Conservation (phyloP, 257 asterid genomes). For the Petrea volubilis region DNA sequence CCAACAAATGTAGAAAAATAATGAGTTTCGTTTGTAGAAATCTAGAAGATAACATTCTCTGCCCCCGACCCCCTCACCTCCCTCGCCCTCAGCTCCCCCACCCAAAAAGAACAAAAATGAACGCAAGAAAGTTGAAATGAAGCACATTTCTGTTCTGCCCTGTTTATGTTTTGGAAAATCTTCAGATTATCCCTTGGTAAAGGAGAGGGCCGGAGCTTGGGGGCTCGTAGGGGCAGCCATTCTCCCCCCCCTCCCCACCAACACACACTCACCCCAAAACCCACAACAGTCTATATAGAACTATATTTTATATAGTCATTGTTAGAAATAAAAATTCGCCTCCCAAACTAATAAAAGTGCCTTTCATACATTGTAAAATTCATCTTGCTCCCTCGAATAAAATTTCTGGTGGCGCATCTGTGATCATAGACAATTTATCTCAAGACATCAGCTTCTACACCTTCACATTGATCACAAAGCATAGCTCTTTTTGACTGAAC, state of each 20-base stretch:
- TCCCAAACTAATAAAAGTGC: no score
- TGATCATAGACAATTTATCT: not conserved
- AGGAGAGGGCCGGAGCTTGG: no score
- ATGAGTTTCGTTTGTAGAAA: not conserved
- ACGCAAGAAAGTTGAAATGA: not conserved
- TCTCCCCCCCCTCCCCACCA: not conserved
- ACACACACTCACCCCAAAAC: no score
- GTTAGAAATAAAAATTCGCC: no score
- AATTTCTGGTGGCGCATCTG: not conserved
- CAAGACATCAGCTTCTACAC: conserved; percentile 5
- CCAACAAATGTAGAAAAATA: no score
- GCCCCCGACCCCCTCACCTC: not conserved
- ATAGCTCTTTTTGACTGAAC: not conserved
- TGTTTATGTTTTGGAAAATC: no score
- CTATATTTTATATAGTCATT: no score
- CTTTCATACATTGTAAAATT: no score
- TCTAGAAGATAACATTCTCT: not conserved
- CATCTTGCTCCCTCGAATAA: not conserved
- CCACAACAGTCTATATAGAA: no score
- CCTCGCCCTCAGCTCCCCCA: not conserved
- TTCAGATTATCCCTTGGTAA: no score
- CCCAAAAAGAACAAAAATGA: not conserved
- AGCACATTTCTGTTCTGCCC: not conserved
- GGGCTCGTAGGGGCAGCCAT: no score
- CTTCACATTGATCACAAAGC: not conserved